Base-by-base conservation (phyloP, 805 yeast genomes). In the Lipomyces orientalis region DNA sequence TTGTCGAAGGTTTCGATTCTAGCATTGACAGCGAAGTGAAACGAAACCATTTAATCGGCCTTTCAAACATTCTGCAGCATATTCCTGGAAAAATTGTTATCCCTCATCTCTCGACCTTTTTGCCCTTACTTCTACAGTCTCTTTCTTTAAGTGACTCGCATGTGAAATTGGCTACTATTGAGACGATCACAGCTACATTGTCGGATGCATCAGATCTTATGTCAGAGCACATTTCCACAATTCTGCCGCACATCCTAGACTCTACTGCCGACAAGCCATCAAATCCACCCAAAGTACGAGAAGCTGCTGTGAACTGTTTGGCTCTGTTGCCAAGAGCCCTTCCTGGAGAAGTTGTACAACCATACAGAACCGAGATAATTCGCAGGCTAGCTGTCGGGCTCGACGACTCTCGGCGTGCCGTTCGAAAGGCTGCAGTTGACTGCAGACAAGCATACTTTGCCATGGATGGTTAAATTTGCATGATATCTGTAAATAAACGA, bases 361-460 rank as follows among this genome's bases (percentile, higher is more conserved):
- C 88, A 4, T 89, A 82, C 74, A 86, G 84, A 75, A 75, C 75
- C 3, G 77, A 76, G 10, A 80, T 91, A 10, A 80, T 90, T 49
- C 76, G 73, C 22, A 82, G 81, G 14, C 78, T 90, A 57, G 80
- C 79, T 0, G 76, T 74, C 0, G 87, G 85, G 0, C 80, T 95
- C 70, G 95, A 90, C 72, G 97, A 94, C 76, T 83, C 82, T 59
- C 88, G 83, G 75, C 85, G 99, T 77, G 79, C 78, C 1, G 91
- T 94, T 1, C 85, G 99, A 75, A 89, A 87, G 75, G 82, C 86
- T 61, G 90, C 94, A 6, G 88, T 90, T 62, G 92, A 90, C 72
- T 86, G 94, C 64, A 85, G 97, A 75, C 98, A 94, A 76, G 80
- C 83, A 0, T 89, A 86, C 74, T 91, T 81, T 76, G 96, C 68